These are phyloP conservation scores for Trichomonas vaginalis DNA, from an alignment of 208 protist species.

Conservation along the genomic window DNA sequence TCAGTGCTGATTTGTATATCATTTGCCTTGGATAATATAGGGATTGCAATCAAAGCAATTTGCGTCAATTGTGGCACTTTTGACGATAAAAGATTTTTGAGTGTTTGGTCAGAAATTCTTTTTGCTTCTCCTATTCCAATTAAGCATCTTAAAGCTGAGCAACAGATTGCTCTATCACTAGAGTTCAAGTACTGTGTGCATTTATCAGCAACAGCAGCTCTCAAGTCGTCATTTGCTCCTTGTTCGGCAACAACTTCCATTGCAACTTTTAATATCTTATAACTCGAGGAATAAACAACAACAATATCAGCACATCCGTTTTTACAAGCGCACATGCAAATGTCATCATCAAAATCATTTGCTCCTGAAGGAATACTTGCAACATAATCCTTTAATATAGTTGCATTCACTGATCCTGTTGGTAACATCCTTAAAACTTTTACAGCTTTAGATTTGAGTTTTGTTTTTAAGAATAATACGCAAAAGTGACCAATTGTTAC, in stretches of 20 bases:
- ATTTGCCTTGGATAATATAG: neutral
- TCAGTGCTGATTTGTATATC: neutral
- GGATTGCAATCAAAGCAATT: neutral
- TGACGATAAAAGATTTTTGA: neutral
- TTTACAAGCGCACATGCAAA: neutral
- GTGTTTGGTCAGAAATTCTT: neutral
- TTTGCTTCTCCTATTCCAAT: neutral
- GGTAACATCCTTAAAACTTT: neutral
- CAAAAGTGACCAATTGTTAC: neutral
- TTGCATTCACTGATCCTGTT: neutral
- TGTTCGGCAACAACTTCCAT: neutral
- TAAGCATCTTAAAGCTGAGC: neutral
- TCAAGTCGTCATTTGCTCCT: neutral
- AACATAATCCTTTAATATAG: no score
- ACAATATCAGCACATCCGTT: neutral
- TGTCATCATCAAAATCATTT: neutral
- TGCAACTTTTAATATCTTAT: neutral
- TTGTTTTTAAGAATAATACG: neutral
- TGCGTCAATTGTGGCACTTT: neutral
- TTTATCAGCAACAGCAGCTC: neutral
- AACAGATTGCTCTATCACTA: neutral
- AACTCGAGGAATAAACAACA: neutral
- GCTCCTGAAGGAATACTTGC: neutral
- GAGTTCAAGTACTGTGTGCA: neutral
- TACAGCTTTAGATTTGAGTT: neutral